phyloP scores from a whole-genome alignment of 2,329 filamentous ascomycete species.

The Cladosporium colombiae region DNA sequence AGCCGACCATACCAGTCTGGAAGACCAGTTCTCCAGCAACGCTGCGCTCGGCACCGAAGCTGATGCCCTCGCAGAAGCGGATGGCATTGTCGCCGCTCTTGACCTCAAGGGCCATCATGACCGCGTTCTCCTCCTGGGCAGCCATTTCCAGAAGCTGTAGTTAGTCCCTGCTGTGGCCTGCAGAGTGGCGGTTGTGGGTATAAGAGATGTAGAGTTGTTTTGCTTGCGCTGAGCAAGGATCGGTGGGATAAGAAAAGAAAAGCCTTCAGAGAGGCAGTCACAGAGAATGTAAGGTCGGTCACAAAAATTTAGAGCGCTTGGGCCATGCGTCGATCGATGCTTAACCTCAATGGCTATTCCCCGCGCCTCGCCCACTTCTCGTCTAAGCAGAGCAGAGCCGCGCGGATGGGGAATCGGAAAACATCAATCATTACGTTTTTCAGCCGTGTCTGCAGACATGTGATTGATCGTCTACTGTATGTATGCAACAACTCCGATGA shows the following conservation, averaged over 20 bases:
- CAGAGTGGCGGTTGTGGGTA: conserved; percentile 3
- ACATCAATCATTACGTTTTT: neutral
- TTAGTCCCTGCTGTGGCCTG: conserved; percentile 19
- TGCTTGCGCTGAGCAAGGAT: conserved; percentile 18
- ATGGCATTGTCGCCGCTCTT: conserved; percentile 71
- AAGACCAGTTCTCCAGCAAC: conserved; percentile 97
- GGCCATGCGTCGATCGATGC: neutral
- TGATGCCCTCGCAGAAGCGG: conserved; percentile 81
- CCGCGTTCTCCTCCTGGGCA: conserved; percentile 26
- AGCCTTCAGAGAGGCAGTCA: conserved; percentile 9
- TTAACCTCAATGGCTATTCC: neutral
- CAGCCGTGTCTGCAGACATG: neutral
- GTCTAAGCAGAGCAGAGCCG: conserved; percentile 7
- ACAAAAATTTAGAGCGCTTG: conserved; percentile 16
- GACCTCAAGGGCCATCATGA: conserved; percentile 77
- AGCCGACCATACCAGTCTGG: conserved; percentile 99
- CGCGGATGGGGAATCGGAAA: neutral
- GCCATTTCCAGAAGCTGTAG: conserved; percentile 20
- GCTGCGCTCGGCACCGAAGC: conserved; percentile 94
- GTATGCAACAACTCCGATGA: neutral
- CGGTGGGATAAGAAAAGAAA: conserved; percentile 17
- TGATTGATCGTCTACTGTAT: neutral
- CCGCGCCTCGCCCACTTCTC: neutral
- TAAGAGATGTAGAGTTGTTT: neutral
- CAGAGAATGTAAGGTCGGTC: conserved; percentile 8